Evolutionary conservation across 1,139 yeast genomes (phyloP).

Genomic region (Pneumocystis wakefieldiae): DNA sequence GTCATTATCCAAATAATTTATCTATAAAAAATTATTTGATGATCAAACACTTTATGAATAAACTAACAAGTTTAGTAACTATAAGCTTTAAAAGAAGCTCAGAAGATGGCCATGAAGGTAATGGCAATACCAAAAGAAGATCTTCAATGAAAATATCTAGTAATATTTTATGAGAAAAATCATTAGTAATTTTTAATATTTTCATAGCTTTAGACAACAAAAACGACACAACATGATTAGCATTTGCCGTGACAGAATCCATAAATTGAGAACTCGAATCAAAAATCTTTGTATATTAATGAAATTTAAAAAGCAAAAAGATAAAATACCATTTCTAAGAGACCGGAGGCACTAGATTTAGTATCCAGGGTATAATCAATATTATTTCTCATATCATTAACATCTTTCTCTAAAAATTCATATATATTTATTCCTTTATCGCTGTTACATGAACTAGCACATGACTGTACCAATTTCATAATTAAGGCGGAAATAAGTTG

Average conservation of each 20-base stretch:
- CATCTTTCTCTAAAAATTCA: constrained; percentile 13
- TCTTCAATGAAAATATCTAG: constrained; percentile 45
- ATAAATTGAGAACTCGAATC: constrained; percentile 17
- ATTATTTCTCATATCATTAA: constrained; percentile 10
- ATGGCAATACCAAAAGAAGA: constrained; percentile 32
- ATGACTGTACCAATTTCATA: constrained; percentile 33
- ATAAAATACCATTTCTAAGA: not conserved
- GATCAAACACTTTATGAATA: not conserved
- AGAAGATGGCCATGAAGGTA: constrained; percentile 49
- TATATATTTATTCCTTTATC: constrained; percentile 20
- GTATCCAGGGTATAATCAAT: not conserved
- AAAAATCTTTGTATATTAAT: constrained; percentile 2
- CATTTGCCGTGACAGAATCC: constrained; percentile 28
- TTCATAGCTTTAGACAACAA: constrained; percentile 18
- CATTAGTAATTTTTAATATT: constrained; percentile 17
- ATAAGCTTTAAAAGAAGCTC: constrained; percentile 22
- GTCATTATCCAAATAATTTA: constrained; percentile 22
- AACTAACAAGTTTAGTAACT: not conserved
- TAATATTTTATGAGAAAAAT: constrained; percentile 19
- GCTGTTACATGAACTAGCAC: constrained; percentile 7
- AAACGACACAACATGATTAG: constrained; percentile 23
- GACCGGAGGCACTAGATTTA: not conserved
- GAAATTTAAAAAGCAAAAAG: not conserved
- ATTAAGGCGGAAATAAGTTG: constrained; percentile 36
- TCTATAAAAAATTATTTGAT: not conserved